Evolutionary conservation across 2,329 filamentous ascomycete genomes (phyloP).

Genomic region (Ambrosiella cleistominuta): DNA sequence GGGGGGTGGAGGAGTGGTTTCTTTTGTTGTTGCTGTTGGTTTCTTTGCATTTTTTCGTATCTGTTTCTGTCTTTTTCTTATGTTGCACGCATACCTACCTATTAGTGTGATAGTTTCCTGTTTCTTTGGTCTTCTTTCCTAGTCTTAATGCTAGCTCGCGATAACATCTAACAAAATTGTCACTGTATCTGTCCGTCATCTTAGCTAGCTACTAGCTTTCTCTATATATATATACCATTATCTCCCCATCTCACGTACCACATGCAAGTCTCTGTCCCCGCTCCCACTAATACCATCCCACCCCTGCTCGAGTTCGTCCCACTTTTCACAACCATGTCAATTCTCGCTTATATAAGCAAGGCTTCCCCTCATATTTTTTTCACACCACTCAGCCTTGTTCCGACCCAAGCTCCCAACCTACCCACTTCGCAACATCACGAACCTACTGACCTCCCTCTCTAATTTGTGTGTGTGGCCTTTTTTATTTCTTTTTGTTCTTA

Average conservation of each 20-base stretch:
- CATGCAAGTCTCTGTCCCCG: background rate
- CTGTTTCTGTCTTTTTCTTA: too few relatives aligned
- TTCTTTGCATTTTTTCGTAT: background rate
- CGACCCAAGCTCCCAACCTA: background rate
- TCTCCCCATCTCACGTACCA: too few relatives aligned
- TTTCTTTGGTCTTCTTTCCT: too few relatives aligned
- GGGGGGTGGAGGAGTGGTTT: background rate
- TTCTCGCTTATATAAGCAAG: slow-evolving; percentile 7
- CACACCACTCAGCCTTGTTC: slow-evolving; percentile 6
- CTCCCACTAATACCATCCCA: background rate
- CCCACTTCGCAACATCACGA: background rate
- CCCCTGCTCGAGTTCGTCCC: background rate
- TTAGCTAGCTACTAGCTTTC: too few relatives aligned
- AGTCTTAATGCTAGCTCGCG: too few relatives aligned
- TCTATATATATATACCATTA: too few relatives aligned
- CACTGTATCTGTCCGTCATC: too few relatives aligned
- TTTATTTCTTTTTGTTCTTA: background rate
- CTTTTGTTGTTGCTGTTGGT: background rate
- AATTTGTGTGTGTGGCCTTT: background rate
- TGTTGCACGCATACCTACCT: too few relatives aligned
- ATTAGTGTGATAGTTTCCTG: too few relatives aligned
- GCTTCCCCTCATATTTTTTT: slow-evolving; percentile 8
- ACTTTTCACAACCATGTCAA: background rate
- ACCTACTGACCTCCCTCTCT: background rate
- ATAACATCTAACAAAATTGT: too few relatives aligned